Percentiles rank a stretch among this genome's conserved stretches.
Evolutionary conservation across 129 eudicot genomes (phyloP).

Genomic region (Chrysanthemum seticuspe): DNA sequence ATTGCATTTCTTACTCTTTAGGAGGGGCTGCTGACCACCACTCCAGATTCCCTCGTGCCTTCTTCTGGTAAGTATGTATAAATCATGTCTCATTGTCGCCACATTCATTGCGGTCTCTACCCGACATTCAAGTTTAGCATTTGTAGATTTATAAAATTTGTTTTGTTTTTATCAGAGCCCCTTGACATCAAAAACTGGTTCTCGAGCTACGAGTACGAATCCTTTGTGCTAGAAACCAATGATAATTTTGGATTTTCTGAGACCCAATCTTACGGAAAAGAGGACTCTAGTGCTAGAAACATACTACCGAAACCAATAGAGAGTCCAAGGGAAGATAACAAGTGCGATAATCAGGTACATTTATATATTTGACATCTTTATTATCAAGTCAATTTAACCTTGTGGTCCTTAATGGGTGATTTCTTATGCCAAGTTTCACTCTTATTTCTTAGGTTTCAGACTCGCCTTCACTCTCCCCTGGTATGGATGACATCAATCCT

Average conservation of each 20-base stretch:
- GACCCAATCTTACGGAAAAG: background rate
- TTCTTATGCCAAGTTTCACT: conserved; percentile 11
- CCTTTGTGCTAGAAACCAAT: conserved; percentile 53
- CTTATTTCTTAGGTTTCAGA: conserved; percentile 16
- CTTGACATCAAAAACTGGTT: conserved; percentile 67
- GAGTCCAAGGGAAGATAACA: background rate
- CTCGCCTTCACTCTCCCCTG: conserved; percentile 21
- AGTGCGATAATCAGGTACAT: conserved; percentile 13
- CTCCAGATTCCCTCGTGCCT: too few species aligned
- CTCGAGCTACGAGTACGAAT: conserved; percentile 74
- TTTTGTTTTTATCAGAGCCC: conserved; percentile 52
- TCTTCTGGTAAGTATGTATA: too few species aligned
- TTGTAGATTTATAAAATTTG: background rate
- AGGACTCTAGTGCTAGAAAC: background rate
- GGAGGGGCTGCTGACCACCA: too few species aligned
- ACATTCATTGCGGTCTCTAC: too few species aligned
- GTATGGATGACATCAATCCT: conserved; percentile 2
- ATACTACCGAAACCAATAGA: too few species aligned
- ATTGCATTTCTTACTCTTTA: too few species aligned
- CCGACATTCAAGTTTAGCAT: too few species aligned
- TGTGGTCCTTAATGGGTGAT: background rate
- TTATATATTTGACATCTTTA: background rate
- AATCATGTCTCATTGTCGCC: too few species aligned
- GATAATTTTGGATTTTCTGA: conserved; percentile 46
- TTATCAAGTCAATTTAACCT: background rate